Evolutionary conservation across 73 alveolate genomes (phyloP).

Genomic region (Tetrahymena malaccensis): DNA sequence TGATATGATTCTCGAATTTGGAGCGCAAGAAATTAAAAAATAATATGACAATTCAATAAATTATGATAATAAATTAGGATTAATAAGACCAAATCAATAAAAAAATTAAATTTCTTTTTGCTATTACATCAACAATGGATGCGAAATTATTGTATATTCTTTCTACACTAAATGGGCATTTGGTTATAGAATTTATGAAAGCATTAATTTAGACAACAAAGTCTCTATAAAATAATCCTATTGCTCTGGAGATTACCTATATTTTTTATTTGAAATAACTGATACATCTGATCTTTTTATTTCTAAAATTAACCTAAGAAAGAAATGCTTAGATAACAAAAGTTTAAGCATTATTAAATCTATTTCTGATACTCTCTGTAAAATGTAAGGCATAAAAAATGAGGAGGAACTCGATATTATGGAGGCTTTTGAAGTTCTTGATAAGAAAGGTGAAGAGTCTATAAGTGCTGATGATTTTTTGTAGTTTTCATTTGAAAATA

Average conservation of each 20-base stretch:
- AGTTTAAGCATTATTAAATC: not conserved
- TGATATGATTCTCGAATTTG: not conserved
- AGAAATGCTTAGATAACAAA: not conserved
- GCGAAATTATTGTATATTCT: not conserved
- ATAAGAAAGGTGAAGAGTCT: not conserved
- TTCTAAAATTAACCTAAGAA: not conserved
- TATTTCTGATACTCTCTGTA: not conserved
- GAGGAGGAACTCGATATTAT: not conserved
- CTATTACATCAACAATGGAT: not conserved
- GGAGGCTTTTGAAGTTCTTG: not conserved
- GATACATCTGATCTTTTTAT: not conserved
- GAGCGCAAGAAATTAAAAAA: not conserved
- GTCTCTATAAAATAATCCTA: not conserved
- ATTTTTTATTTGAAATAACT: not conserved
- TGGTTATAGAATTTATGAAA: not conserved
- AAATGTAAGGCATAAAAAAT: not conserved
- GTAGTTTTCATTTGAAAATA: not conserved
- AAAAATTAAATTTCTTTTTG: not conserved
- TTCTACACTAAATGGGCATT: not conserved
- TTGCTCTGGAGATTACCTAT: not conserved
- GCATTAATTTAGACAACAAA: not conserved
- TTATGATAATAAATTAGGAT: not conserved
- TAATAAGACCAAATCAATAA: not conserved
- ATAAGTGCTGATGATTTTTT: not conserved
- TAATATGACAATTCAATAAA: not conserved